Evolutionary conservation across 2,329 filamentous ascomycete genomes (phyloP).

Genomic region (Aspergillus jensenii): DNA sequence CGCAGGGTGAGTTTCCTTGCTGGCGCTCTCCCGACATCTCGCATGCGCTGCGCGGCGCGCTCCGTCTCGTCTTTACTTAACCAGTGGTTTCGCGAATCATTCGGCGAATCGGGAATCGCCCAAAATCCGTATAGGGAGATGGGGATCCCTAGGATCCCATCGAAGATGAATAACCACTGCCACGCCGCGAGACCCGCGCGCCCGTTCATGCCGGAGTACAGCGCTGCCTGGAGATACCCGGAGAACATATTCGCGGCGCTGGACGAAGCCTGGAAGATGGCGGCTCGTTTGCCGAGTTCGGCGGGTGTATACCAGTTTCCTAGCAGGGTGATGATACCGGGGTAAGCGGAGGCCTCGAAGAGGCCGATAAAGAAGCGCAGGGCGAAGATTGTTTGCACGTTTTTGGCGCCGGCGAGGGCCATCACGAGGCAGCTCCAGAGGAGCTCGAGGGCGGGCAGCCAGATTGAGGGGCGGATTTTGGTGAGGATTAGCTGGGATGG

Average conservation of each 20-base stretch:
- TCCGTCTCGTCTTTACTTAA: neutral
- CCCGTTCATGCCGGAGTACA: neutral
- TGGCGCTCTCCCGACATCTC: neutral
- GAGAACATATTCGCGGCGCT: neutral
- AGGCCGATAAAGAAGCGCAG: slow-evolving; percentile 21
- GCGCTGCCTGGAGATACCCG: neutral
- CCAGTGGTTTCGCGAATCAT: neutral
- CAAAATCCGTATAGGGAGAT: neutral
- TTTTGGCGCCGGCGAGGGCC: slow-evolving; percentile 33
- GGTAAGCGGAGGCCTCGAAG: slow-evolving; percentile 15
- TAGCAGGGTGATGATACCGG: slow-evolving; percentile 15
- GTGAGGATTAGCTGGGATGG: neutral
- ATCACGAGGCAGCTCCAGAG: slow-evolving; percentile 43
- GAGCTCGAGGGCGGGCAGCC: slow-evolving; percentile 39
- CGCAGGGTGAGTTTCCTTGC: neutral
- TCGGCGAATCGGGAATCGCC: neutral
- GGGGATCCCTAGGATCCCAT: neutral
- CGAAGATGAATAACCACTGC: slow-evolving; percentile 6
- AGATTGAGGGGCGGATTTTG: slow-evolving; percentile 24
- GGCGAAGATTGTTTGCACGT: slow-evolving; percentile 13
- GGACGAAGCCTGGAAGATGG: slow-evolving; percentile 12
- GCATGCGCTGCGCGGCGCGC: neutral
- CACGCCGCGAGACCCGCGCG: neutral
- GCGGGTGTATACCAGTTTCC: slow-evolving; percentile 19
- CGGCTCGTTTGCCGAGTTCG: slow-evolving; percentile 13